Conservation (phyloP, 257 asterid genomes). For the Coffea canephora region DNA sequence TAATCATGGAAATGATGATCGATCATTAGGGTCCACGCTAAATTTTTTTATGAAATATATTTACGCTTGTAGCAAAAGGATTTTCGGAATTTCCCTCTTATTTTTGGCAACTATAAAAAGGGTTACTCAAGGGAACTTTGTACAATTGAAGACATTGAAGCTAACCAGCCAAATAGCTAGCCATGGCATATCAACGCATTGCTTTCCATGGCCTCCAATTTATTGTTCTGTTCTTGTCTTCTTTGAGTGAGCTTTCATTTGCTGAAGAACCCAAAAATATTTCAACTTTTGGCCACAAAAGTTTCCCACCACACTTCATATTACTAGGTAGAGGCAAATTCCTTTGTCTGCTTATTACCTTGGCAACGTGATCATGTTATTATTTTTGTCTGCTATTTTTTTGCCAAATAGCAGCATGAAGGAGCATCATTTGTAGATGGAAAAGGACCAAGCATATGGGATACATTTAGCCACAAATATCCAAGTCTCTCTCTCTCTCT, state of each 20-base stretch:
- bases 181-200: background rate
- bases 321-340: conserved; percentile 15
- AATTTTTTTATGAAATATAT: too few relatives aligned
- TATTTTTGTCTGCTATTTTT: background rate
- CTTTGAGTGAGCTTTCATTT: background rate
- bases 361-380: too few relatives aligned
- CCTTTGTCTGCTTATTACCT: too few relatives aligned
- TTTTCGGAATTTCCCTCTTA: too few relatives aligned
- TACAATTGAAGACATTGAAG: background rate
- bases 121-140: too few relatives aligned
- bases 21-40: too few relatives aligned
- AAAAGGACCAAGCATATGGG: conserved; percentile 30
- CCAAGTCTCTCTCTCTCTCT: conserved; percentile 10
- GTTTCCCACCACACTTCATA: conserved; percentile 18
- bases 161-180: background rate
- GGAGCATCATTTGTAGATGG: conserved; percentile 24
- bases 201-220: background rate
- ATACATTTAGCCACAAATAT: conserved; percentile 21
- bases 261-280: background rate
- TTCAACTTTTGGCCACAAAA: conserved; percentile 7
- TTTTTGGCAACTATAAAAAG: too few relatives aligned
- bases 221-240: background rate
- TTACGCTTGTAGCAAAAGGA: too few relatives aligned
- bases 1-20: background rate
- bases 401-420: conserved; percentile 13